A percentile compares a stretch with the other conserved stretches of the same genome.
Evolutionary conservation across 2,329 filamentous ascomycete species (phyloP).

Genomic region (Epichloe brachyelytri): DNA sequence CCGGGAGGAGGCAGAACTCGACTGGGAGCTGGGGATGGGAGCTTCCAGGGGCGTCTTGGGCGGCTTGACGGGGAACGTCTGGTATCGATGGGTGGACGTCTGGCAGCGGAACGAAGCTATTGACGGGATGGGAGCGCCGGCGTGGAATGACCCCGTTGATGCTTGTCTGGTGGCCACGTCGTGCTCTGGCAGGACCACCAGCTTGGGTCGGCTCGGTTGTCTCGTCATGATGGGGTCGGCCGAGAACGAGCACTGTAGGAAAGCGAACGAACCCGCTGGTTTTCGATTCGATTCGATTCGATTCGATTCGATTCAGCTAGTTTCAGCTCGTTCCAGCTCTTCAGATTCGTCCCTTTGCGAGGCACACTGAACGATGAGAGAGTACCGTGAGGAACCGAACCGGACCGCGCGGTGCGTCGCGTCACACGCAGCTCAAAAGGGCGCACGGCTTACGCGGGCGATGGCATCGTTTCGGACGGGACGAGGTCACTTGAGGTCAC

Average conservation of each 20-base stretch:
- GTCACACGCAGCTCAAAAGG: background rate
- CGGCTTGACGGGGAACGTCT: constrained; percentile 67
- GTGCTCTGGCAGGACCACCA: background rate
- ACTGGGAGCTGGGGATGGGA: constrained; percentile 8
- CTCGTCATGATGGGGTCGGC: constrained; percentile 4
- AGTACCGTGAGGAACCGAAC: background rate
- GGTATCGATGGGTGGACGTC: constrained; percentile 48
- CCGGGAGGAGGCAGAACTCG: constrained; percentile 5
- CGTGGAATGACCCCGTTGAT: constrained; percentile 37
- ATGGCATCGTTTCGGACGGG: background rate
- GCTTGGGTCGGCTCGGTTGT: constrained; percentile 4
- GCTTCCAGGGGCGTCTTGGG: constrained; percentile 50
- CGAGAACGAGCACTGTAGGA: background rate
- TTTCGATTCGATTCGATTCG: too few species aligned
- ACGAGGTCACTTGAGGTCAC: too few species aligned
- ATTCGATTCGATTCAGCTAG: too few species aligned
- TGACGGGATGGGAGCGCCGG: constrained; percentile 35
- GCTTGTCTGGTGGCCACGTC: constrained; percentile 10
- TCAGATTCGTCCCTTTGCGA: too few species aligned
- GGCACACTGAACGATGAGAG: too few species aligned
- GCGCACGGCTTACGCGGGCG: background rate
- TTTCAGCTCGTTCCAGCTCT: too few species aligned
- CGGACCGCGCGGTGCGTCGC: background rate
- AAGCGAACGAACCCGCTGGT: too few species aligned
- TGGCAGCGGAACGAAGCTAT: constrained; percentile 22